Base-by-base conservation (phyloP, 345 rosid species). In the Euclidium syriacum region DNA sequence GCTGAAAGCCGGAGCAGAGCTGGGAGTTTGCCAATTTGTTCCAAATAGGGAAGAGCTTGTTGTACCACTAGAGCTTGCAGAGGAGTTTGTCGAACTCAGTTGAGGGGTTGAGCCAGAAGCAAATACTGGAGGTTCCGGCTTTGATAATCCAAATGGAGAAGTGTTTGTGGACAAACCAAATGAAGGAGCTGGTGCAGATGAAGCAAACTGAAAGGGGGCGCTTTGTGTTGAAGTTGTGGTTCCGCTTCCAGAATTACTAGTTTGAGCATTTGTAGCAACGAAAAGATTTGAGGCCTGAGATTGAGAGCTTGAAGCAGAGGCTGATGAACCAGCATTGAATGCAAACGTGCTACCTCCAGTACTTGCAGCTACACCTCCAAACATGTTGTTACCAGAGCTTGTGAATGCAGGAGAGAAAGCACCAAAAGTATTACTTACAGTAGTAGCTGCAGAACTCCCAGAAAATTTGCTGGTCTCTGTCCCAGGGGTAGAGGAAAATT, bases 1-100 rank as follows among this genome's bases (percentile, higher is more conserved):
- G 73, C 77, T 71, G 72, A 81, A 81, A 39, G 50, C 14, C 16
- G 86, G 58, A 42, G 66, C 41, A 44, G 80, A 40, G 42, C 75
- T 75, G 12, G 83, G 53, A 41, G 89, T 55, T 68, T 72, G 85
- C 90, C 83, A 81, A 52, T 65, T 74, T 36, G 95, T 67, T 68
- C 86, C 78, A 69, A 89, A 81, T 7, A 71, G 5, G 8, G 70
- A 48, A 33, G 83, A 48, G 50, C 75, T 50, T 34, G 71, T 26
- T 65, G 73, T 74, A 52, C 61, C 73, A 50, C 67, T 65, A n/a
- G 87, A 73, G 77, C 80, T 73, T 55, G 72, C 62, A 70, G 83
- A 82, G 48, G 57, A 74, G 56, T 52, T 80, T 17, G 73, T 57
- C 34, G 35, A 62, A 66, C 83, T 65, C 38, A 46, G 32, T 39